Base-by-base conservation (phyloP, 495 filamentous ascomycete species). In the Ascodesmis nigricans region DNA sequence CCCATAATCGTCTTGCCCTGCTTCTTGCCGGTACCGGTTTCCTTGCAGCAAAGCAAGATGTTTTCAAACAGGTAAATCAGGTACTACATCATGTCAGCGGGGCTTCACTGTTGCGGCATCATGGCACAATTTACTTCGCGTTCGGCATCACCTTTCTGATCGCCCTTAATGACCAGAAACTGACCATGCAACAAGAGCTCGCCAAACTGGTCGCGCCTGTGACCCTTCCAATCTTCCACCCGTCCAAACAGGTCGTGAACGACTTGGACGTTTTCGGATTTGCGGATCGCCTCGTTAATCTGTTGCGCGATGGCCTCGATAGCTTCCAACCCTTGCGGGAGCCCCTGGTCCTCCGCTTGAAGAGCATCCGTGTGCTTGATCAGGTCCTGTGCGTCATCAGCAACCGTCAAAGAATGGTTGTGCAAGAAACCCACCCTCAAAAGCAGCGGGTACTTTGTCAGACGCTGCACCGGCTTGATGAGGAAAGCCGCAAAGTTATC, bases 171-270 rank as follows among this genome's bases (percentile, higher is more conserved):
- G 11, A 97, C 87, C 2, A 79, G 76, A 54, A 91, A 93, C 21
- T 78, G 78, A n/a, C 87, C 87, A 45, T 84, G 76, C 1, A 92
- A 63, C 10, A 97, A 59, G 19, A 97, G 57, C 24, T 80, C 76
- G 11, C 87, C 87, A 52, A 97, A 95, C 14, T 75, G 68, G 26
- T 91, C 78, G 18, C 93, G 70, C 24, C 72, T 69, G 50, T 95
- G 76, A 20, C 79, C 71, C 52, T 93, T 95, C 87, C 87, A 97
- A 53, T 97, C 87, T 47, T 95, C 87, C 0, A 97, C 87, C n/a
- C 82, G 65, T 23, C 59, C 55, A 35, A 70, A 68, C 10, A 97
- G 61, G 30, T 95, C 90, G 33, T 71, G 65, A 13, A 92, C 60
- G 5, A 83, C 81, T 37, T 77, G 70, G 25, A 66, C 58, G 33